Evolutionary conservation across 2,329 filamentous ascomycete species (phyloP).

Genomic region (Falciphora oryzae): DNA sequence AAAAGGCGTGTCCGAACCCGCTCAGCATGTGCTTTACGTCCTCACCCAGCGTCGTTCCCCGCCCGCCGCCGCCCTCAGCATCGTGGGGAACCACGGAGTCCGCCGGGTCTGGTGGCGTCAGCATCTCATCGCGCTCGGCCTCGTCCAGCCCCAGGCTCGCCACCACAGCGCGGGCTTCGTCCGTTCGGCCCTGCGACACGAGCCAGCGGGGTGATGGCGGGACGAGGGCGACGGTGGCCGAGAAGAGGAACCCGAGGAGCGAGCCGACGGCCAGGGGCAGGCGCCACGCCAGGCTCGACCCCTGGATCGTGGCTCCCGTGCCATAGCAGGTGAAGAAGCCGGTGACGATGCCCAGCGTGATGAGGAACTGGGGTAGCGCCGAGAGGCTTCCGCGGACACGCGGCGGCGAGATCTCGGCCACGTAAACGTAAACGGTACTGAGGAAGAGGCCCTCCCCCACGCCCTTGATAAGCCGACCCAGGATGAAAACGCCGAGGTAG

Average conservation of each 20-base stretch:
- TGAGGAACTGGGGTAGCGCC: constrained; percentile 47
- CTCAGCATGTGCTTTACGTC: constrained; percentile 22
- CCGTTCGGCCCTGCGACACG: constrained; percentile 32
- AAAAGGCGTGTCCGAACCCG: constrained; percentile 29
- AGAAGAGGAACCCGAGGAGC: constrained; percentile 26
- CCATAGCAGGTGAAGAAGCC: constrained; percentile 60
- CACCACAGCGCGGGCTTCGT: constrained; percentile 36
- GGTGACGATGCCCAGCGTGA: constrained; percentile 42
- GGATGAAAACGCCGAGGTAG: constrained; percentile 44
- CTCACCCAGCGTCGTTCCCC: constrained; percentile 18
- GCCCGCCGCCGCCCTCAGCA: background rate
- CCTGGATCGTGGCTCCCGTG: constrained; percentile 32
- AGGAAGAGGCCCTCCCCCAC: constrained; percentile 53
- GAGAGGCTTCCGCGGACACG: constrained; percentile 44
- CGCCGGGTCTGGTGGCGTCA: constrained; percentile 8
- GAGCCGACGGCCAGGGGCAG: constrained; percentile 41
- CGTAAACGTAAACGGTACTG: constrained; percentile 45
- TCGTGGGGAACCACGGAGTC: too few species aligned
- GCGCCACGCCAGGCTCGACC: constrained; percentile 48
- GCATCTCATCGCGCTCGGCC: constrained; percentile 34
- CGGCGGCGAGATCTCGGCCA: constrained; percentile 54
- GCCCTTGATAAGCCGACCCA: constrained; percentile 49
- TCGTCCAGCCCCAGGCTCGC: constrained; percentile 38
- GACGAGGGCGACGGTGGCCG: constrained; percentile 26
- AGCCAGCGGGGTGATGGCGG: constrained; percentile 54